Conservation (phyloP, 148 eudicot species). For the Rhododendron simsii region DNA sequence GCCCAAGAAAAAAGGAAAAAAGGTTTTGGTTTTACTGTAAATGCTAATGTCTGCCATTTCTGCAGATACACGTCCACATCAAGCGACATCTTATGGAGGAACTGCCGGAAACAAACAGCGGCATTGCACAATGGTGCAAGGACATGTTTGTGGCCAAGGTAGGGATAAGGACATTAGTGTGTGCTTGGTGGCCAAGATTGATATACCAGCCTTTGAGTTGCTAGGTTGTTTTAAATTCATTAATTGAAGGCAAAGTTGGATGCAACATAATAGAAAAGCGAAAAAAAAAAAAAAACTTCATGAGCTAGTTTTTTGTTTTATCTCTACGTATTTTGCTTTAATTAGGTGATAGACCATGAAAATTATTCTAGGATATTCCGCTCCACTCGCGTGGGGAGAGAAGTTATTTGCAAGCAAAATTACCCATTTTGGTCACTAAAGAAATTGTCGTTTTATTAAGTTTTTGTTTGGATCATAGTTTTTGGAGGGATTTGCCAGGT, state of each 20-base stretch:
- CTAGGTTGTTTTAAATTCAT: neutral
- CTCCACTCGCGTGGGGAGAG: neutral
- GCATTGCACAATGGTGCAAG: conserved; percentile 74
- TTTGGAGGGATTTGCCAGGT: neutral
- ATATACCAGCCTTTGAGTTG: neutral
- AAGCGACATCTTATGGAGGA: conserved; percentile 54
- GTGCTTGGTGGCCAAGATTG: neutral
- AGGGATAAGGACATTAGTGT: neutral
- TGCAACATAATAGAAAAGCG: neutral
- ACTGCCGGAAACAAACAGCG: conserved; percentile 56
- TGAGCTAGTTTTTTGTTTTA: neutral
- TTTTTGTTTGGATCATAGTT: neutral
- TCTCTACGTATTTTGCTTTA: neutral
- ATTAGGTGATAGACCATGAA: neutral
- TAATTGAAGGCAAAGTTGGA: neutral
- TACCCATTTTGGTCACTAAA: neutral
- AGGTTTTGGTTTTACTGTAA: neutral
- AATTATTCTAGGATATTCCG: neutral
- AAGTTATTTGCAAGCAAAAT: neutral
- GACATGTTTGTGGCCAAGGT: conserved; percentile 78
- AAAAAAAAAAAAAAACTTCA: neutral
- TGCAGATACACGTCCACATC: conserved; percentile 44
- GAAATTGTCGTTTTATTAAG: neutral
- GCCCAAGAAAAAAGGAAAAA: neutral
- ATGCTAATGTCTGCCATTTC: neutral